Evolutionary conservation across 2,329 filamentous ascomycete species (phyloP), one percentile per base, ranked within the genome.

Genomic region (Colletotrichum sp.): DNA sequence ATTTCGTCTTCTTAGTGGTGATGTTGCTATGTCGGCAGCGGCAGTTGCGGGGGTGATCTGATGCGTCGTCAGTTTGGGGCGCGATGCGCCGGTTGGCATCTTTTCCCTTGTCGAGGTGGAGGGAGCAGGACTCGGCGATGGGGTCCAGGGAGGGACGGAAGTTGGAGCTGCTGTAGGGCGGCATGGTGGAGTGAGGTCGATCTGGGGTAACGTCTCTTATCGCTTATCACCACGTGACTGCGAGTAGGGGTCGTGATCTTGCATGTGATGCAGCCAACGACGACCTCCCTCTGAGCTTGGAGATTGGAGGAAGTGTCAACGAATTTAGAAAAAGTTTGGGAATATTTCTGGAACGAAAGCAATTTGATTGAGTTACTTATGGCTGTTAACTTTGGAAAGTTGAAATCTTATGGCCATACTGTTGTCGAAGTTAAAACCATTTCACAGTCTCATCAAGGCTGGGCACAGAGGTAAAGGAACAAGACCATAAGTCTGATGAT

Each of bases 211-310:
- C 13, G 7, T 1, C 5, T 59, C 76, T 77, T 75, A 78, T 78
- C 76, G 68, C 26, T 8, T 76, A 78, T 78, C 71, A 1, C 21
- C 77, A 78, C 77, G 77, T 78, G 77, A 78, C 30, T 13, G 49
- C 12, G 52, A 30, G 49, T 32, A 28, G 68, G 13, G 13, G n/a
- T 32, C 21, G 66, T 75, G 76, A 69, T 71, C 18, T 60, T 55
- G 74, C 74, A 76, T 76, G 74, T 76, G 74, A 69, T 49, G 39
- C 52, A 59, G 39, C 36, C n/a, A 32, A 32, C 24, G 28, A 28
- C n/a, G 1, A 55, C 64, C 2, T 36, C 30, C n/a, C 30, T 4
- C 28, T 26, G 2, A 21, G 44, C 1, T 64, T 62, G 59, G 5
- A 44, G 21, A 64, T 44, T 5, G n/a, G 30, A 21, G 30, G 18